Conservation (phyloP, 768 basidiomycete species). For the Hemileccinum rubropunctum region DNA sequence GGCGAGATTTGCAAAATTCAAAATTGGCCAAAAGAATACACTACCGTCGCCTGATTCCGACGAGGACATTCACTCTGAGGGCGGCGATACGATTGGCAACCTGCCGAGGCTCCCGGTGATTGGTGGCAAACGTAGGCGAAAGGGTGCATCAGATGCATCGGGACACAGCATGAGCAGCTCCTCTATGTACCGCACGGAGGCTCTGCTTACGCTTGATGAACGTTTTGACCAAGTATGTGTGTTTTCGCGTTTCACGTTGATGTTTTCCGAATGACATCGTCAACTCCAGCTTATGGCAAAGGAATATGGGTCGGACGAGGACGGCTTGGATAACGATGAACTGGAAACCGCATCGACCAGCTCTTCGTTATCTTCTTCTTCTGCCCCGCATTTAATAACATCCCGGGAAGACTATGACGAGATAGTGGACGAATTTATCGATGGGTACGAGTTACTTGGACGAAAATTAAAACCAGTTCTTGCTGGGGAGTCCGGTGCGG, state of each 20-base stretch:
- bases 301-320: slow-evolving; percentile 68
- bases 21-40: slow-evolving; percentile 42
- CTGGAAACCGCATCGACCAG: slow-evolving; percentile 40
- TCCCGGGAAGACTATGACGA: slow-evolving; percentile 85
- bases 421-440: slow-evolving; percentile 92
- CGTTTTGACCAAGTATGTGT: slow-evolving; percentile 83
- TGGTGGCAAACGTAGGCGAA: slow-evolving; percentile 70
- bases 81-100: slow-evolving; percentile 76
- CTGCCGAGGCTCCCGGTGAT: slow-evolving; percentile 76
- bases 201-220: slow-evolving; percentile 85
- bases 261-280: not conserved
- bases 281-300: slow-evolving; percentile 64
- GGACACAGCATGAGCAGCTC: slow-evolving; percentile 98
- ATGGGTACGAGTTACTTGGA: slow-evolving; percentile 87
- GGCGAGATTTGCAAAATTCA: slow-evolving; percentile 77
- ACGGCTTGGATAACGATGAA: slow-evolving; percentile 48
- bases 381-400: slow-evolving; percentile 72
- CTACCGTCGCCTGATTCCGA: slow-evolving; percentile 42
- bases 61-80: slow-evolving; percentile 58
- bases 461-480: slow-evolving; percentile 81
- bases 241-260: not conserved
- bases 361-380: slow-evolving; percentile 46
- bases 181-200: slow-evolving; percentile 91
- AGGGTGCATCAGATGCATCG: slow-evolving; percentile 79
- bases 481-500: slow-evolving; percentile 65